Percentiles rank a stretch among this genome's conserved stretches.
Conservation (phyloP, 2,329 filamentous ascomycete genomes). For the Neopestalotiopsis sp. region DNA sequence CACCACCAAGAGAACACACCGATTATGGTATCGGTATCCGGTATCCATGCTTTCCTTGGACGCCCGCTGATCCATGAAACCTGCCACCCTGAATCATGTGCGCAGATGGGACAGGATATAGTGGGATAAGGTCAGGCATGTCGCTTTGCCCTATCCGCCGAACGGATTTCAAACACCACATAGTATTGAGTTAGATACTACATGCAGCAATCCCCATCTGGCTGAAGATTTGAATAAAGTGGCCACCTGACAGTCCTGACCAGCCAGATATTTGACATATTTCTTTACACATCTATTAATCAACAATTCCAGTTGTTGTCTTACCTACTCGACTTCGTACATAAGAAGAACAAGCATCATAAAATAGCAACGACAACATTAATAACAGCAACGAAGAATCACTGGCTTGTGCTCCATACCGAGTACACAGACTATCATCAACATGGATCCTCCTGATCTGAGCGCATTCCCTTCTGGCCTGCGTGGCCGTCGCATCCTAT, state of each 20-base stretch:
- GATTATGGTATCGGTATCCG: background rate
- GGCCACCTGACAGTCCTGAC: too few species aligned
- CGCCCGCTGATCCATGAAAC: background rate
- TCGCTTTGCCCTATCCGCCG: background rate
- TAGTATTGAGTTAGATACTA: too few species aligned
- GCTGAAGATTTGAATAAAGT: too few species aligned
- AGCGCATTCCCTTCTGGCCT: constrained; percentile 53
- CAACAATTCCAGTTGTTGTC: too few species aligned
- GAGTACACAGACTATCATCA: background rate
- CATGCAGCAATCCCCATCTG: too few species aligned
- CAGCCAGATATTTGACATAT: too few species aligned
- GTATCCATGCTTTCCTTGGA: background rate
- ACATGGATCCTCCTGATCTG: constrained; percentile 40
- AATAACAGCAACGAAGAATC: background rate
- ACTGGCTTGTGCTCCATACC: too few species aligned
- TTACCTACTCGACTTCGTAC: too few species aligned
- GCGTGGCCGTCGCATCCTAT: constrained; percentile 65
- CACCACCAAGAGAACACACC: background rate
- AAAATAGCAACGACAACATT: background rate
- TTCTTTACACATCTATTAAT: too few species aligned
- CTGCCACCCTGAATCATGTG: background rate
- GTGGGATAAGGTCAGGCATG: background rate
- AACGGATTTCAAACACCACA: too few species aligned
- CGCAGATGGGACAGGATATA: background rate
- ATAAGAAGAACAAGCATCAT: too few species aligned